Percentiles rank a stretch among this genome's conserved stretches.
Conservation (phyloP, 2,329 filamentous ascomycete species). For the Ceratocystis cubensis region DNA sequence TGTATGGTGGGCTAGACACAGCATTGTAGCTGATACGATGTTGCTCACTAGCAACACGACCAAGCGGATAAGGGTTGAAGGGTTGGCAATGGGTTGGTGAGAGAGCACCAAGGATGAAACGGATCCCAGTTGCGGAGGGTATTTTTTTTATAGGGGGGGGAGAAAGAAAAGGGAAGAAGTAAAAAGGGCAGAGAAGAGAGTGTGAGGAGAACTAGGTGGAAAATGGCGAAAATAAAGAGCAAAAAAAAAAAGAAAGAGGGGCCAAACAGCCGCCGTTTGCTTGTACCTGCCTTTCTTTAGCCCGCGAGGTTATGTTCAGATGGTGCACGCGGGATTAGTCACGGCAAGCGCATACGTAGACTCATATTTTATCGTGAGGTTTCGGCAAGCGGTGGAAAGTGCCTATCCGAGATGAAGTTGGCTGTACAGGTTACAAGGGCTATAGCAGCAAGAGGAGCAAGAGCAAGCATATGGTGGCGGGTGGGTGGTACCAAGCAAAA, state of each 20-base stretch:
- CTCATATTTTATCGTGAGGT: background rate
- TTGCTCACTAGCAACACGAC: background rate
- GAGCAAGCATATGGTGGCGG: background rate
- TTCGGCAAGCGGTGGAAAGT: background rate
- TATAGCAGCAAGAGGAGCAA: background rate
- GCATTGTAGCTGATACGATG: background rate
- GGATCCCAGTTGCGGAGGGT: background rate
- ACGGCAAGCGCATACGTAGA: background rate
- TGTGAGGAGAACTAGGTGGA: background rate
- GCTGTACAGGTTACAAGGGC: too few relatives aligned
- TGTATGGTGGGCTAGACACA: slow-evolving; percentile 2
- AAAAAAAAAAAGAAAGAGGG: slow-evolving; percentile 1
- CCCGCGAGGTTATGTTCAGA: background rate
- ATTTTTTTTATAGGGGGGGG: background rate
- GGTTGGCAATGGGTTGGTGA: background rate
- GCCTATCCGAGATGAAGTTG: background rate
- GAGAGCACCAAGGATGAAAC: background rate
- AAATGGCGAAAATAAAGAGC: background rate
- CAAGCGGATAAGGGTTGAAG: background rate
- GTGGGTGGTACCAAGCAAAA: too few relatives aligned
- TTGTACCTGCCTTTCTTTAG: background rate
- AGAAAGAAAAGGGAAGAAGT: slow-evolving; percentile 3
- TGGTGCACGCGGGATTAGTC: background rate
- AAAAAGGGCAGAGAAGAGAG: background rate
- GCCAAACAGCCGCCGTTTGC: background rate